Conservation (phyloP, 306 rosid species). For the Cucurbita moschata region DNA sequence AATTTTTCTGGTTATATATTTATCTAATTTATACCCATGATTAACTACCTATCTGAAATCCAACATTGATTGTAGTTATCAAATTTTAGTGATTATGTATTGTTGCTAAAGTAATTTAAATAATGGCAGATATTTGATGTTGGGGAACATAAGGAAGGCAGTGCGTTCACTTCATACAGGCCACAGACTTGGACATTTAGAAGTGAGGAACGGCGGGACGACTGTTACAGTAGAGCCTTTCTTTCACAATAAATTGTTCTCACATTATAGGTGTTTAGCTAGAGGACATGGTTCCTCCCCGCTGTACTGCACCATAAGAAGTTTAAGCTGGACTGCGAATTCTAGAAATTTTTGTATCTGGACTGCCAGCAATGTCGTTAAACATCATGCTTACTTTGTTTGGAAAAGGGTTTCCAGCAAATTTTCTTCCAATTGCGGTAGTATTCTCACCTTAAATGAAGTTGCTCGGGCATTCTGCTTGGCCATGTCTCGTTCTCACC, state of each 20-base stretch:
- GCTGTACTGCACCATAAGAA: slow-evolving; percentile 25
- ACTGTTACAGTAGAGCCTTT: slow-evolving; percentile 28
- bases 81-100: neutral
- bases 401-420: slow-evolving; percentile 53
- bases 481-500: slow-evolving; percentile 58
- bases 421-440: slow-evolving; percentile 24
- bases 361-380: slow-evolving; percentile 29
- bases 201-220: slow-evolving; percentile 34
- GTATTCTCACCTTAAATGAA: slow-evolving; percentile 41
- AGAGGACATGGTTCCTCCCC: slow-evolving; percentile 28
- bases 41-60: neutral
- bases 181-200: slow-evolving; percentile 19
- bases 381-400: slow-evolving; percentile 39
- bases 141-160: slow-evolving; percentile 36
- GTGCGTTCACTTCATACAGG: slow-evolving; percentile 26
- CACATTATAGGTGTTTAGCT: slow-evolving; percentile 22
- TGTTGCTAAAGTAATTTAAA: slow-evolving; percentile 11
- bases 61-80: neutral
- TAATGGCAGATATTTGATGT: slow-evolving; percentile 63
- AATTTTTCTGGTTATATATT: neutral
- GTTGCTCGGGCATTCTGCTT: slow-evolving; percentile 81
- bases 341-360: slow-evolving; percentile 27
- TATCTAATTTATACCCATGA: neutral
- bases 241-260: slow-evolving; percentile 30
- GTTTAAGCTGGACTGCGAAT: slow-evolving; percentile 11